Conservation (phyloP, 176 grass and related monocot species). For the Themeda triandra region DNA sequence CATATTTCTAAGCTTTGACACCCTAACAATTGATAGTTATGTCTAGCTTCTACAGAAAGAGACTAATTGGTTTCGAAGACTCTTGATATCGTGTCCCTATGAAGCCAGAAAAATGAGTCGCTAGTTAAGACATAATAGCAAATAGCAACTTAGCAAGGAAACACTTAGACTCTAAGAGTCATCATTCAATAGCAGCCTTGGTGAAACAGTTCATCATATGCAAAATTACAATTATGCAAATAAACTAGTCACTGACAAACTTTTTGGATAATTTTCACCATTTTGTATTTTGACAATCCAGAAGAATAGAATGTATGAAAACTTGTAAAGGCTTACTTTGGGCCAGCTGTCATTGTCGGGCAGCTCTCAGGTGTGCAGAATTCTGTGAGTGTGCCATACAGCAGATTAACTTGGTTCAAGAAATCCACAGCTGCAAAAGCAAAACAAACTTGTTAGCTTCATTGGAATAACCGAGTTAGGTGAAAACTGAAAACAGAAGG, state of each 20-base stretch:
- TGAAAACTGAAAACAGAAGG: background rate
- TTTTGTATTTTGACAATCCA: background rate
- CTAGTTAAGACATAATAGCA: background rate
- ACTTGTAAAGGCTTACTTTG: conserved; percentile 53
- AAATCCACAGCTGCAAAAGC: conserved; percentile 92
- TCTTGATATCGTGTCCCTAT: no score
- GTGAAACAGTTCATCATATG: background rate
- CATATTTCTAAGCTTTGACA: no score
- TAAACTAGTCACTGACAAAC: background rate
- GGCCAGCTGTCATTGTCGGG: conserved; percentile 95
- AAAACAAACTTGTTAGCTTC: conserved; percentile 30
- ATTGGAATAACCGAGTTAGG: background rate
- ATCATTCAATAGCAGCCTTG: background rate
- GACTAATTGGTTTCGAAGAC: no score
- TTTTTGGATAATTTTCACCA: background rate
- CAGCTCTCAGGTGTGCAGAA: conserved; percentile 95
- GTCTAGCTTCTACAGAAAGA: no score
- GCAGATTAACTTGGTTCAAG: conserved; percentile 98
- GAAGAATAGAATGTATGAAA: background rate
- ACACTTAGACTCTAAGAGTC: background rate
- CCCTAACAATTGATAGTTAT: no score
- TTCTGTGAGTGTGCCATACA: conserved; percentile 86
- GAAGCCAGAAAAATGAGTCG: background rate
- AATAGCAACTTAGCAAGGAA: background rate
- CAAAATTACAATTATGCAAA: background rate